phyloP scores from a whole-genome alignment of 768 basidiomycete species.

The Flagelloscypha sp. region DNA sequence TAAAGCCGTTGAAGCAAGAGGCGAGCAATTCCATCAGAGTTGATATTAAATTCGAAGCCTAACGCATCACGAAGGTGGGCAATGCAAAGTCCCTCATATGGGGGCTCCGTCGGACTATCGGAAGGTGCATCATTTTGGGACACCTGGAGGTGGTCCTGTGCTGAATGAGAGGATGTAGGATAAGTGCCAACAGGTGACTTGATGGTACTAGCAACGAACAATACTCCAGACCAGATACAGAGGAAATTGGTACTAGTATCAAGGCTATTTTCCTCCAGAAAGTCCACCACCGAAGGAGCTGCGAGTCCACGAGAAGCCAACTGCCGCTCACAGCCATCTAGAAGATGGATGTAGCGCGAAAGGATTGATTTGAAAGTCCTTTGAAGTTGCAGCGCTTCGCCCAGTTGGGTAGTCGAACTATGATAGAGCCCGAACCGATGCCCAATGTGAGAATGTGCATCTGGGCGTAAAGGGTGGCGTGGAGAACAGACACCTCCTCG shows the following conservation, averaged over 20 bases:
- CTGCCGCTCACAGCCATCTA: conserved; percentile 42
- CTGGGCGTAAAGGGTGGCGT: conserved; percentile 57
- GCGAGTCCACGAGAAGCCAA: conserved; percentile 34
- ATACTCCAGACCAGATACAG: conserved; percentile 58
- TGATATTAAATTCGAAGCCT: conserved; percentile 48
- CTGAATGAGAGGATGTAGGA: too few species aligned
- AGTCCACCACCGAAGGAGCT: conserved; percentile 45
- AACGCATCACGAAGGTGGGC: conserved; percentile 55
- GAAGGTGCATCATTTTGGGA: conserved; percentile 18
- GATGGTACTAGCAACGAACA: conserved; percentile 51
- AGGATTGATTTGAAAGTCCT: conserved; percentile 30
- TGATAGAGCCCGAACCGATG: conserved; percentile 54
- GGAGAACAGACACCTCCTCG: conserved; percentile 63
- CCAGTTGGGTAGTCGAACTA: conserved; percentile 37
- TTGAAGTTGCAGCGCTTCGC: conserved; percentile 18
- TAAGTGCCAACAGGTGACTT: conserved; percentile 29
- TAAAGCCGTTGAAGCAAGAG: conserved; percentile 52
- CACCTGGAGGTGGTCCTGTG: conserved; percentile 41
- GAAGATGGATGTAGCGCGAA: conserved; percentile 55
- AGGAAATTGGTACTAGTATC: too few species aligned
- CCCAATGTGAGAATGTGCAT: conserved; percentile 61
- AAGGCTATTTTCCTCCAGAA: conserved; percentile 41
- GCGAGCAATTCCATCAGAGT: conserved; percentile 42
- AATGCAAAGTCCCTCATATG: conserved; percentile 52
- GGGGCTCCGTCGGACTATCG: too few species aligned